Percentiles rank a stretch among this genome's conserved stretches.
phyloP scores from a whole-genome alignment of 129 eudicot genomes.

The Escallonia rubra region DNA sequence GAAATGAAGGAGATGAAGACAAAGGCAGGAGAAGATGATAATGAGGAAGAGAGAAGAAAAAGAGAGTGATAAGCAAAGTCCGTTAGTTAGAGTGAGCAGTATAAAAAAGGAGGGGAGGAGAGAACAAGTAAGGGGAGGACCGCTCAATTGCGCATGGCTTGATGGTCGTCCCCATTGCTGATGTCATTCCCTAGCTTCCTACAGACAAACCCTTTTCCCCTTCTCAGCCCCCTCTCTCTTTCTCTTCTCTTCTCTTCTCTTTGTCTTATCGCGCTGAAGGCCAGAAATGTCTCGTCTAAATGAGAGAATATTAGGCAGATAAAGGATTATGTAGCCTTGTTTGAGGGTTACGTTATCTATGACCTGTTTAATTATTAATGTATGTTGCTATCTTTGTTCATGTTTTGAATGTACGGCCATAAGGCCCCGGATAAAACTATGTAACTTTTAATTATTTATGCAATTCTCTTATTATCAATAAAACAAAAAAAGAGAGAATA shows the following conservation, averaged over 20 bases:
- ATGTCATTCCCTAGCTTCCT: slow-evolving; percentile 28
- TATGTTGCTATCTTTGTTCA: too few species aligned
- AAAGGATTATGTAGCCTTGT: too few species aligned
- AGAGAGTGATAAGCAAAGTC: slow-evolving; percentile 8
- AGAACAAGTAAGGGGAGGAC: slow-evolving; percentile 17
- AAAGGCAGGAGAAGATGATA: not conserved
- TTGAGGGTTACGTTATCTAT: too few species aligned
- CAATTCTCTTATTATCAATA: too few species aligned
- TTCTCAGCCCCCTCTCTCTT: not conserved
- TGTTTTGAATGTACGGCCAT: too few species aligned
- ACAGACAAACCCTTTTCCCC: not conserved
- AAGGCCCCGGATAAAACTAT: too few species aligned
- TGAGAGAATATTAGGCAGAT: too few species aligned
- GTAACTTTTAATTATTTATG: too few species aligned
- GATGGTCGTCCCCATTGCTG: slow-evolving; percentile 30
- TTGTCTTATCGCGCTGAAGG: too few species aligned
- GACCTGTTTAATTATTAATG: too few species aligned
- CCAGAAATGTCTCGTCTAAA: too few species aligned
- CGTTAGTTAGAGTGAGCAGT: slow-evolving; percentile 3
- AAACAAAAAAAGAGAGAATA: too few species aligned
- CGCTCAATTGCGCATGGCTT: slow-evolving; percentile 45
- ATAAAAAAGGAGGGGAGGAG: slow-evolving; percentile 1
- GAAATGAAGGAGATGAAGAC: not conserved
- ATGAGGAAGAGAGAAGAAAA: not conserved
- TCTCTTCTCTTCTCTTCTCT: not conserved